These are phyloP conservation scores for Aegilops tauschii DNA, from an alignment of 176 grass and related monocot species.

Conservation along the genomic window DNA sequence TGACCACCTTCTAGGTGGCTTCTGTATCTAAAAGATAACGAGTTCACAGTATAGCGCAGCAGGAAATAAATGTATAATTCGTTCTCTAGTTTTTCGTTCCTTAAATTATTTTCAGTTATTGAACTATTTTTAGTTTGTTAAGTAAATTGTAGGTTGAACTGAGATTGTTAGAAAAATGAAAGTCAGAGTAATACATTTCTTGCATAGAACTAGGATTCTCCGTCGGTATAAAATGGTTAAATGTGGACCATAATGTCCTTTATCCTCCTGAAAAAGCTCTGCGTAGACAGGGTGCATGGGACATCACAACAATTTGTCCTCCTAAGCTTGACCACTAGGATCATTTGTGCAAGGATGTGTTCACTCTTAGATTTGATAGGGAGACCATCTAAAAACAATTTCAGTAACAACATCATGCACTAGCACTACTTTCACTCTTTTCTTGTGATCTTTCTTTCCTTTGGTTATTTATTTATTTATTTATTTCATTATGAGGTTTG, in stretches of 20 bases:
- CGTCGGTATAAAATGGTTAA: slow-evolving; percentile 3
- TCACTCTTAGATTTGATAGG: not conserved
- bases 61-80: slow-evolving; percentile 24
- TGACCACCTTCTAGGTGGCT: slow-evolving; percentile 31
- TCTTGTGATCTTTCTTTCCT: not conserved
- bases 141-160: not conserved
- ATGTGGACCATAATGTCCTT: not conserved
- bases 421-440: not conserved
- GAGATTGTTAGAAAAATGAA: slow-evolving; percentile 4
- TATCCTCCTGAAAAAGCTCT: slow-evolving; percentile 2
- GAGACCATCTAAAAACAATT: not conserved
- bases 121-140: not conserved
- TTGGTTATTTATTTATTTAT: not conserved
- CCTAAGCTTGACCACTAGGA: slow-evolving; percentile 16
- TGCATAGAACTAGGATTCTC: not conserved
- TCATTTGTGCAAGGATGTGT: slow-evolving; percentile 6
- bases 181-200: not conserved
- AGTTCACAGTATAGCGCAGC: slow-evolving; percentile 6
- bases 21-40: slow-evolving; percentile 36
- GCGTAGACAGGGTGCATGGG: not conserved
- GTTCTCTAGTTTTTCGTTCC: not conserved
- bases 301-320: not conserved
- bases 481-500: not conserved
- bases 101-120: slow-evolving; percentile 11
- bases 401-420: not conserved